A percentile compares a stretch with the other conserved stretches of the same genome.
Evolutionary conservation across 176 grass and related monocot species (phyloP).

Genomic region (Saccharum spontaneum): DNA sequence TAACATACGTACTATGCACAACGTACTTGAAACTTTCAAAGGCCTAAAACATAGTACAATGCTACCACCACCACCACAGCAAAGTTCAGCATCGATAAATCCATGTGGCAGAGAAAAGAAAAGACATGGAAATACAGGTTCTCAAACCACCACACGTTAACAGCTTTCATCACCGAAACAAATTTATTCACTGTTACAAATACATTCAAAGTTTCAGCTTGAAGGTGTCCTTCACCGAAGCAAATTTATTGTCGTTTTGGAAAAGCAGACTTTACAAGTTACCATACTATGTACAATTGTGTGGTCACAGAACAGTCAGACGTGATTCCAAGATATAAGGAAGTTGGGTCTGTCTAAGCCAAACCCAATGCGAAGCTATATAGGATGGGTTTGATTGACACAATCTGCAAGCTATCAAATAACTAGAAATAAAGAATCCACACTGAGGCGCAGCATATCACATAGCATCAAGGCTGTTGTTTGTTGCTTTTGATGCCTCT

Average conservation of each 20-base stretch:
- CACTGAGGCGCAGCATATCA: neutral
- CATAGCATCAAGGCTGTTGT: neutral
- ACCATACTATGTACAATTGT: constrained; percentile 1
- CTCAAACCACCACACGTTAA: neutral
- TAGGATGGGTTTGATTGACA: neutral
- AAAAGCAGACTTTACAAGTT: neutral
- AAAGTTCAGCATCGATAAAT: neutral
- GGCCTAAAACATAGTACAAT: neutral
- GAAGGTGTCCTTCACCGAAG: neutral
- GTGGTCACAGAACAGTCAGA: neutral
- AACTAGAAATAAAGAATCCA: constrained; percentile 24
- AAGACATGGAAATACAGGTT: neutral
- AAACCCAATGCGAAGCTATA: neutral
- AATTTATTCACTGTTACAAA: constrained; percentile 25
- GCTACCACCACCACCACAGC: neutral
- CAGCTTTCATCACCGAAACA: neutral
- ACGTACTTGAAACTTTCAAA: neutral
- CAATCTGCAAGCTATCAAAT: constrained; percentile 20
- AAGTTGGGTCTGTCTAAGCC: neutral
- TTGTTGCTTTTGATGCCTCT: constrained; percentile 15
- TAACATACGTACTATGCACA: no score
- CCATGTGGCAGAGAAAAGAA: neutral
- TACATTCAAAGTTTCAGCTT: neutral
- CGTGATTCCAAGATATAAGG: neutral
- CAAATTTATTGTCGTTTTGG: neutral